Percentiles rank a stretch among this genome's conserved stretches.
Evolutionary conservation across 169 alveolate species (phyloP).

Genomic region (Plasmodium falciparum): DNA sequence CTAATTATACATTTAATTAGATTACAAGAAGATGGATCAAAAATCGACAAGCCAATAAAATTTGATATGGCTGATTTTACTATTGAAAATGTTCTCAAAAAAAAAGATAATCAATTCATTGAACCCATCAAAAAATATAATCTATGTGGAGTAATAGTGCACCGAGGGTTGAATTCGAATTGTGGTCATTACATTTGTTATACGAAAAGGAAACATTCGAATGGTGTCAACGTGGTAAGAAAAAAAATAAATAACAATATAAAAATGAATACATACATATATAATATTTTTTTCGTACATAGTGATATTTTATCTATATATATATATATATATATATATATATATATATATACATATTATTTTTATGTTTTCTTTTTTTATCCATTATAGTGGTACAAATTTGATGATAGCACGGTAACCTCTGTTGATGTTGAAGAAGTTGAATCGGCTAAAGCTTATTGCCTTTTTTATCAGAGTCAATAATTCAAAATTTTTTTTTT

Average conservation of each 20-base stretch:
- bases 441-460: constrained; percentile 69
- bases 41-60: constrained; percentile 60
- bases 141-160: constrained; percentile 60
- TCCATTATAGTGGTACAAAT: constrained; percentile 51
- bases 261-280: not conserved
- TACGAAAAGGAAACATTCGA: constrained; percentile 60
- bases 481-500: constrained; percentile 27
- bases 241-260: not conserved
- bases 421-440: constrained; percentile 62
- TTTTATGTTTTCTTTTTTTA: not conserved
- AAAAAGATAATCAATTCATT: constrained; percentile 22
- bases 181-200: constrained; percentile 68
- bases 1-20: constrained; percentile 62
- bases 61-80: constrained; percentile 39
- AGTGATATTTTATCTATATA: not conserved
- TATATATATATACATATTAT: not conserved
- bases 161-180: constrained; percentile 48
- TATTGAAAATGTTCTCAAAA: constrained; percentile 48
- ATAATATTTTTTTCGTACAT: not conserved
- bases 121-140: constrained; percentile 49
- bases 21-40: constrained; percentile 51
- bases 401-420: constrained; percentile 58
- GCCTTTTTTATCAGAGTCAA: constrained; percentile 61
- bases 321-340: too few relatives aligned
- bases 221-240: constrained; percentile 52